Evolutionary conservation across 768 basidiomycete species (phyloP).

Genomic region (Asterophora lycoperdoides): DNA sequence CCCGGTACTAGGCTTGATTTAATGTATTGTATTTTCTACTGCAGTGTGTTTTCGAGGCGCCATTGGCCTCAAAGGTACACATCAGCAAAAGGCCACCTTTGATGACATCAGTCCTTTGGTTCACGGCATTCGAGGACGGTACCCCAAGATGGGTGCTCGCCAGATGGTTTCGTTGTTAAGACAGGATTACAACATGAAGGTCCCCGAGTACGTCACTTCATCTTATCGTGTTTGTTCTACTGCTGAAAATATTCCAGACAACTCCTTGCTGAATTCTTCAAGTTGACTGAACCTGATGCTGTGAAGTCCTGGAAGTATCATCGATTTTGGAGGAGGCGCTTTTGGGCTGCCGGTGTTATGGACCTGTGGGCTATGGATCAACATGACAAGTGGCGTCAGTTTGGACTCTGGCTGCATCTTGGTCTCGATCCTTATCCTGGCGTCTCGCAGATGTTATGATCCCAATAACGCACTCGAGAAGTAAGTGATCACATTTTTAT

Average conservation of each 20-base stretch:
- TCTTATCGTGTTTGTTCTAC: too few species aligned
- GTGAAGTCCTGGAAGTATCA: constrained; percentile 4
- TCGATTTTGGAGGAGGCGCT: constrained; percentile 19
- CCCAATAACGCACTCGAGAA: constrained; percentile 19
- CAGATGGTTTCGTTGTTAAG: constrained; percentile 11
- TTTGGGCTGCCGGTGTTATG: constrained; percentile 35
- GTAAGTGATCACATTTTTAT: constrained; percentile 15
- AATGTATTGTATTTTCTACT: too few species aligned
- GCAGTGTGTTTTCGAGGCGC: too few species aligned
- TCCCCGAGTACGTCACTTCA: constrained; percentile 13
- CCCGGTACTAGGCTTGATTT: too few species aligned
- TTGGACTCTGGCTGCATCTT: constrained; percentile 21
- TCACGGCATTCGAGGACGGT: constrained; percentile 2
- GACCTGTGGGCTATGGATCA: constrained; percentile 35
- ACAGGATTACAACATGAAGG: constrained; percentile 15
- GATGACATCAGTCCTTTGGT: constrained; percentile 2
- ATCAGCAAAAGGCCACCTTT: constrained; percentile 4
- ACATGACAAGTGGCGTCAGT: constrained; percentile 20
- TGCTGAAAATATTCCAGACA: neutral
- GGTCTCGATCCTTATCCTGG: constrained; percentile 34
- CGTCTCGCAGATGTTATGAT: constrained; percentile 26
- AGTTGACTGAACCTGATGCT: constrained; percentile 15
- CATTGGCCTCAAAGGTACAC: constrained; percentile 10
- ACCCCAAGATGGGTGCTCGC: constrained; percentile 18
- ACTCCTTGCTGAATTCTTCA: neutral